Percentiles rank a stretch among this genome's conserved stretches.
These are phyloP conservation scores for Cystofilobasidium ferigula DNA, from an alignment of 768 basidiomycete species.

Conservation along the genomic window DNA sequence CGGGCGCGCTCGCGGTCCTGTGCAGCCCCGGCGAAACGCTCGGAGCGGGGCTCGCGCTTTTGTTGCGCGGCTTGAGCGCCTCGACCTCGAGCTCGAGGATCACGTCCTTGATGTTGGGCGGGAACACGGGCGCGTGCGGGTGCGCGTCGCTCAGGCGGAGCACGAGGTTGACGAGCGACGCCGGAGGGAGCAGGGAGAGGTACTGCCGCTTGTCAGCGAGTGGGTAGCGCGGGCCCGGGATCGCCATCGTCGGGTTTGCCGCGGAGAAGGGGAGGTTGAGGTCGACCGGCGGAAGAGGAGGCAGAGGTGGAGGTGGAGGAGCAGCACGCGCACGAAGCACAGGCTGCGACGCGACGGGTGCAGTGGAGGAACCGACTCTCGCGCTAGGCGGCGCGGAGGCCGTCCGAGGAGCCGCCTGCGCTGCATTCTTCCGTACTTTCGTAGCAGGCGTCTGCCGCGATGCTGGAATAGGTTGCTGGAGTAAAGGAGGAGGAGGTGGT, in stretches of 20 bases:
- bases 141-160: slow-evolving; percentile 3
- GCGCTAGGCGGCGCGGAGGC: no score
- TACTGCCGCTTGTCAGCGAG: background rate
- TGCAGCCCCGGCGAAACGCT: background rate
- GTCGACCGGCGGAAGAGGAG: background rate
- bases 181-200: slow-evolving; percentile 1
- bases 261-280: background rate
- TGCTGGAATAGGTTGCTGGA: no score
- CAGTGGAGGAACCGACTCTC: no score
- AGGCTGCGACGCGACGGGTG: no score
- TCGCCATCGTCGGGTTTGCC: background rate
- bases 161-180: background rate
- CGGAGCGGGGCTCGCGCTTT: background rate
- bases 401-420: no score
- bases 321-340: background rate
- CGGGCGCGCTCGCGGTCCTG: background rate
- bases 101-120: background rate
- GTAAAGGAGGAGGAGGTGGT: no score
- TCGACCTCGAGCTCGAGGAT: slow-evolving; percentile 10
- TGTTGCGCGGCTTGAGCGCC: slow-evolving; percentile 1
- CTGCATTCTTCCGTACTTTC: no score
- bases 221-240: background rate
- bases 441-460: no score
- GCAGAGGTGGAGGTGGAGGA: background rate
- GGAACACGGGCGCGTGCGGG: background rate